Conservation (phyloP, 2,329 filamentous ascomycete genomes). For the Periconia macrospinosa region DNA sequence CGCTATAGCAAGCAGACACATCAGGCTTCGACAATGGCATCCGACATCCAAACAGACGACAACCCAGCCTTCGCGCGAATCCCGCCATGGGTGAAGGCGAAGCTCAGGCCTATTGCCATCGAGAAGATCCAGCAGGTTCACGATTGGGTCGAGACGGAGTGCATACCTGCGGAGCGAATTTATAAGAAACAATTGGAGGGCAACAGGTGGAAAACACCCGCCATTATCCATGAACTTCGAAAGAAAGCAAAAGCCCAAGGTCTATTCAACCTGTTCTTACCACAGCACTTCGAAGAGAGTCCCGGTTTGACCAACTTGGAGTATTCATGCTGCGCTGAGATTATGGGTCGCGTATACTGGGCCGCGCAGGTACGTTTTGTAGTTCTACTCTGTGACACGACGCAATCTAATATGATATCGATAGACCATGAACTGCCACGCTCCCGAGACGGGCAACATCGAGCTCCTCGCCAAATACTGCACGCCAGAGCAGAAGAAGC, state of each 20-base stretch:
- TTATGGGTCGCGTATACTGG: constrained; percentile 52
- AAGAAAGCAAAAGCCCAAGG: constrained; percentile 46
- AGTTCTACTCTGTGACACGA: background rate
- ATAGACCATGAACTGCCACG: constrained; percentile 50
- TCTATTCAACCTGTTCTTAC: constrained; percentile 46
- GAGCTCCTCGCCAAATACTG: constrained; percentile 58
- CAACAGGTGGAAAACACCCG: constrained; percentile 44
- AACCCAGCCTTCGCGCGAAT: constrained; percentile 43
- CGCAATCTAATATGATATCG: constrained; percentile 1
- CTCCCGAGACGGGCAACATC: constrained; percentile 57
- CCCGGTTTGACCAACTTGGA: constrained; percentile 51
- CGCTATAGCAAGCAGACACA: constrained; percentile 5
- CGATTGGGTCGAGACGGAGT: constrained; percentile 50
- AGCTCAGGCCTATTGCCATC: constrained; percentile 50
- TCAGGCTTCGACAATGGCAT: constrained; percentile 13
- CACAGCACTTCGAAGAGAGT: constrained; percentile 46
- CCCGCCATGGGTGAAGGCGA: constrained; percentile 54
- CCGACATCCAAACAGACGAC: constrained; percentile 24
- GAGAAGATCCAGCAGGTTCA: constrained; percentile 48
- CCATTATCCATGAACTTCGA: constrained; percentile 47
- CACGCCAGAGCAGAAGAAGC: constrained; percentile 52
- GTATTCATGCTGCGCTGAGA: constrained; percentile 50
- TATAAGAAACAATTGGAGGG: constrained; percentile 44
- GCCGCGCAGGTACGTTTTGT: constrained; percentile 41
- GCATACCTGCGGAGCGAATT: constrained; percentile 48